Base-by-base conservation (phyloP, 163 green algal species). In the Scenedesmus sp. region DNA sequence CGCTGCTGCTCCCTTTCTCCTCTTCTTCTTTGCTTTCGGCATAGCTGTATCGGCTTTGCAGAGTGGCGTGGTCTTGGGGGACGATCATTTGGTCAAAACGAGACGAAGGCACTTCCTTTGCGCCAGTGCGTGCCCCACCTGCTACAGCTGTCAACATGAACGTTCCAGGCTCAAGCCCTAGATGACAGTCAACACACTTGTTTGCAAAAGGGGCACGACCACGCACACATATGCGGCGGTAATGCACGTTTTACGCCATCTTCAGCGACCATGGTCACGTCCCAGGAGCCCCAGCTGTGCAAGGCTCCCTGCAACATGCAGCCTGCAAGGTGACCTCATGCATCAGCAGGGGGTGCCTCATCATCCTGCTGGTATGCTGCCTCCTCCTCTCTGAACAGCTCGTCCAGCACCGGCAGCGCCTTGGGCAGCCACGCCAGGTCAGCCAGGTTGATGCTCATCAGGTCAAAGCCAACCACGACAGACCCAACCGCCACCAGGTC, bases 361-460 rank as follows among this genome's bases (percentile, higher is more conserved):
- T 93, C 94, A 18, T 94, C 92, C 55, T 93, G 91, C n/a, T 94
- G 84, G 62, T 95, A 96, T 1, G 82, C 92, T 13, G 84, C 85
- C 76, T 96, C 93, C 76, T 96, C 88, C 15, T 94, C 94, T 34
- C 94, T 94, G 92, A 98, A 97, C 46, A 99, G 88, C 87, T 95
- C 66, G 34, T 94, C 94, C 34, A 98, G 92, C 34, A 95, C 93
- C 4, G 88, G 91, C 79, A 97, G 89, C 54, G 97, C 90, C 8
- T n/a, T 16, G 0, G 97, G 97, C 73, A 98, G 93, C 81, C 91
- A 94, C 0, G 94, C 92, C 91, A 98, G 92, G 86, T 98, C 96
- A 26, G 92, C 91, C 26, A 98, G 93, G 88, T 97, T 96, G 46
- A 98, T 84, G 2, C 79, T 88, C 76, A 92, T 90, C 16, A 93